A percentile compares a stretch with the other conserved stretches of the same genome.
These are phyloP conservation scores for Talaromyces funiculosus DNA, from an alignment of 2,329 filamentous ascomycete genomes.

Conservation along the genomic window DNA sequence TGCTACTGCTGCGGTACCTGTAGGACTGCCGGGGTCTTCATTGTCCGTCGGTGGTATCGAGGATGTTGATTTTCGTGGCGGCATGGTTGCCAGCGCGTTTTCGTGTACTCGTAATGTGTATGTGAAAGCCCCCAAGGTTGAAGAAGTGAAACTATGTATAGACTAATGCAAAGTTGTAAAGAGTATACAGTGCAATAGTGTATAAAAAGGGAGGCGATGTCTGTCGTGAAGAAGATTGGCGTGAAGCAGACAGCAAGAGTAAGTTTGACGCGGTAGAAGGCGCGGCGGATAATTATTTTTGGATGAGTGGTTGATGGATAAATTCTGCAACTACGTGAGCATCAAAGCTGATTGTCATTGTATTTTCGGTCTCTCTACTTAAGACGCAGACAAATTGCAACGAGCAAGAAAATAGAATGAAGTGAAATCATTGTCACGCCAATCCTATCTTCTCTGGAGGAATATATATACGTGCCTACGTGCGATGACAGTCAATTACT, in stretches of 20 bases:
- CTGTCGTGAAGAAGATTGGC: background rate
- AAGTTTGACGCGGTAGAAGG: slow-evolving; percentile 8
- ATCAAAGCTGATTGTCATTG: too few relatives aligned
- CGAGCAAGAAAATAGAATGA: background rate
- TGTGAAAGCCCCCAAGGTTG: too few relatives aligned
- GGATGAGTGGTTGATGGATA: background rate
- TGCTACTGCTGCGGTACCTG: slow-evolving; percentile 16
- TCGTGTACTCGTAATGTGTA: background rate
- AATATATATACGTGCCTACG: background rate
- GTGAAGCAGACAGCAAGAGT: background rate
- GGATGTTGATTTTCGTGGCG: slow-evolving; percentile 34
- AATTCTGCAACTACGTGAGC: background rate
- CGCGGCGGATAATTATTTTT: background rate
- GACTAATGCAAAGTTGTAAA: background rate
- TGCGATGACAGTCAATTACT: background rate
- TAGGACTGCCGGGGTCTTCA: slow-evolving; percentile 11
- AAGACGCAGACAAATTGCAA: background rate
- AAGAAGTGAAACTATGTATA: background rate
- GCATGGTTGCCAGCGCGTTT: slow-evolving; percentile 19
- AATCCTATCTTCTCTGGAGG: background rate
- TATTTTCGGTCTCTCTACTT: too few relatives aligned
- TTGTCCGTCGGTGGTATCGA: slow-evolving; percentile 20
- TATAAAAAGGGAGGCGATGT: background rate
- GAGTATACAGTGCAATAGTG: background rate
- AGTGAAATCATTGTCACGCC: background rate